Base-by-base conservation (phyloP, 495 filamentous ascomycete genomes). In the Lophiotrema nucula region DNA sequence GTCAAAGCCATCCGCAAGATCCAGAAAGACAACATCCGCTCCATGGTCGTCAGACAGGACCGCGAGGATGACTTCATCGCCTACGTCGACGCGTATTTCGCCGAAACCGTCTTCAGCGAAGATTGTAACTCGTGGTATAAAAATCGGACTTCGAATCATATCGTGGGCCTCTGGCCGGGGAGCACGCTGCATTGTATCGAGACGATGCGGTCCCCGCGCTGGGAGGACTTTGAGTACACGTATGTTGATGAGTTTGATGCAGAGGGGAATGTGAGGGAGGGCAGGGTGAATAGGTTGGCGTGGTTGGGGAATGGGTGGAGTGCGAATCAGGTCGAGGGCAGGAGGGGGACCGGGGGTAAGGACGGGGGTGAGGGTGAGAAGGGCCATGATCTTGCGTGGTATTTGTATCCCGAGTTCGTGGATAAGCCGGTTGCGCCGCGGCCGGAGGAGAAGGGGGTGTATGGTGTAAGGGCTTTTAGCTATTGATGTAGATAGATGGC, bases 141-240 rank as follows among this genome's bases (percentile, higher is more conserved):
- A 47, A 60, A 55, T 25, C 28, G 26, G 6, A 21, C 19, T 10
- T 51, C 15, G 31, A 44, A 35, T 6, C 49, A 50, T 35, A 54
- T 54, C 47, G 64, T 56, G 19, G 59, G 42, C 19, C 23, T 67
- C 1, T 72, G 69, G 69, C 69, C 67, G 0, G 69, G 69, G 1
- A 63, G 56, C 18, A 70, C 62, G 45, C 47, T 69, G 44, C 67
- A 72, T 58, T 67, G 62, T 28, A 53, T 72, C 15, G 64, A 72
- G 50, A 50, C 58, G 3, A 63, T 70, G 54, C 27, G 64, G 46
- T 62, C 58, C 48, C 65, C 65, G 31, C 43, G 67, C 38, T 70
- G 68, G 69, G 69, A 72, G 49, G 69, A 72, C 47, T 71, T 59
- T 64, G 56, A 67, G 18, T 64, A 64, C 24, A 51, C 21, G 28